Evolutionary conservation across 768 basidiomycete genomes (phyloP), one percentile per base, ranked within the genome.

Genomic region (Lactarius akahatsu): DNA sequence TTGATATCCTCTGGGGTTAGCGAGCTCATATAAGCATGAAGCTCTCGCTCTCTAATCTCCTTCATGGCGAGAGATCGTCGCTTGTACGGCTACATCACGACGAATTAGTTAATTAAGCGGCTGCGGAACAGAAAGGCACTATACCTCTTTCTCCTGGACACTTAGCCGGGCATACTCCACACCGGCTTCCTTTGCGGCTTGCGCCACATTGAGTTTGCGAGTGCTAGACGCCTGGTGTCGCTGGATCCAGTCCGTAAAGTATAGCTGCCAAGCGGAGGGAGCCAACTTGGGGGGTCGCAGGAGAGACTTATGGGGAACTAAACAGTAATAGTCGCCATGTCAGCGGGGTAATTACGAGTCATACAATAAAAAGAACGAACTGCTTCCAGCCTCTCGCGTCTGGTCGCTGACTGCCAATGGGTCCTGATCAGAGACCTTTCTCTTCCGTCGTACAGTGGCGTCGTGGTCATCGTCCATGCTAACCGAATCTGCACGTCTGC

Each of bases 201-300:
- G 92, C 18, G 95, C 95, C 64, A 97, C 93, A 76, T 97, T 96
- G 41, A 96, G 84, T 78, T 96, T 96, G 72, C 92, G 83, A 50
- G 84, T 86, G 66, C 87, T 89, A 28, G 85, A 83, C 66, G 87
- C 86, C 77, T 92, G 91, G 75, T 92, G 90, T 72, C 85, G 84
- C 75, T 93, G 90, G 69, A 97, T 94, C 87, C 92, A 95, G 74
- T 96, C 93, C 28, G 94, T 94, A 75, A 97, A 96, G 78, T 94
- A 97, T 54, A 97, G 83, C 77, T 97, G 95, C 95, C 95, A 97
- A 62, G 94, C 92, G 3, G 93, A 95, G 4, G 92, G 93, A 7
- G 95, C 92, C 72, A 94, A 83, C 79, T 95, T 94, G 57, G 94
- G 94, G 23, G 92, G 94, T 52, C 88, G 87, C 65, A 97, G 81